A percentile compares a stretch with the other conserved stretches of the same genome.
Evolutionary conservation across 2,329 filamentous ascomycete species (phyloP).

Genomic region (Fusarium floridanum): DNA sequence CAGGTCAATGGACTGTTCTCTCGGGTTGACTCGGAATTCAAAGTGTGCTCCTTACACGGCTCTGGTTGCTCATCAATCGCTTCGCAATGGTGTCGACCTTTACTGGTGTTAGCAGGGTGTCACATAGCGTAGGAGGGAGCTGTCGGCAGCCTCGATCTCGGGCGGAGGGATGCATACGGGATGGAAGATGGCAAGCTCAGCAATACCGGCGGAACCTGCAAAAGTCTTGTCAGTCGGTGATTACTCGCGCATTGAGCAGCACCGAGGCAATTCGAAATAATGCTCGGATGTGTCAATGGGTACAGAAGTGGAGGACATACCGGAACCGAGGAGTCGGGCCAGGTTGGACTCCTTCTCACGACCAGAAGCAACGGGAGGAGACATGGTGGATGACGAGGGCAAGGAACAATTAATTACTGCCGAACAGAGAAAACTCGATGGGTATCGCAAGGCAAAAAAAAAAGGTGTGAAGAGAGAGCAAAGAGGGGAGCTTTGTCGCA

Average conservation of each 20-base stretch:
- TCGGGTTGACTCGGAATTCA: conserved; percentile 9
- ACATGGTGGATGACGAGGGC: conserved; percentile 61
- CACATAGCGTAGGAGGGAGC: conserved; percentile 13
- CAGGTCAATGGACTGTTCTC: conserved; percentile 32
- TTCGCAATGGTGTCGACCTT: conserved; percentile 98
- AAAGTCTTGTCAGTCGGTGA: conserved; percentile 36
- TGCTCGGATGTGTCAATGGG: conserved; percentile 21
- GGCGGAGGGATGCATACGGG: conserved; percentile 68
- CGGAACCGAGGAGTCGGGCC: conserved; percentile 91
- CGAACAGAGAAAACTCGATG: conserved; percentile 11
- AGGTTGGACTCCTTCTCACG: conserved; percentile 86
- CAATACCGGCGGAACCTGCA: conserved; percentile 89
- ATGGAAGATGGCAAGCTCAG: conserved; percentile 93
- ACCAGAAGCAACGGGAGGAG: conserved; percentile 64
- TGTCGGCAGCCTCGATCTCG: conserved; percentile 12
- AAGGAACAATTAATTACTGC: conserved; percentile 12
- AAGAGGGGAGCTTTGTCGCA: conserved; percentile 28
- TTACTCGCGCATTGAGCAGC: not conserved
- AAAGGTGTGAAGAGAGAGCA: conserved; percentile 2
- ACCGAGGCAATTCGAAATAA: conserved; percentile 5
- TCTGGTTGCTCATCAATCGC: conserved; percentile 98
- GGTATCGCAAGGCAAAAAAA: conserved; percentile 4
- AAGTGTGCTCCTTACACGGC: conserved; percentile 68
- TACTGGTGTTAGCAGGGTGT: conserved; percentile 33
- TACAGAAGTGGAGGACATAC: conserved; percentile 60